Evolutionary conservation across 2,329 filamentous ascomycete genomes (phyloP).

Genomic region (Claviceps paspali): DNA sequence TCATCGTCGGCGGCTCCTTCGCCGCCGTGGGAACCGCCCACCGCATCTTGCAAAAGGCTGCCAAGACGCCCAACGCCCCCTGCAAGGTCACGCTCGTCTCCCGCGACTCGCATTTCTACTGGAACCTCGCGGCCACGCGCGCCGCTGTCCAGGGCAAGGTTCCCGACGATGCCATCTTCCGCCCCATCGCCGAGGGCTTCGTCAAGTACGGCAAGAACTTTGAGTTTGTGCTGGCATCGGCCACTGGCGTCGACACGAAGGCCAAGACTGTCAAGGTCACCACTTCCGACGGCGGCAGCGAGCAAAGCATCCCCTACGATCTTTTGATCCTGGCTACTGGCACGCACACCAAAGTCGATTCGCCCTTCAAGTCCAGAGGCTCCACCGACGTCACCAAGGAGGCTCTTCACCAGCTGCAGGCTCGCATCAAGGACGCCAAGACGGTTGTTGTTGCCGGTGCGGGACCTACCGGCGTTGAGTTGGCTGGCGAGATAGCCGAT

Average conservation of each 20-base stretch:
- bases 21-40: background rate
- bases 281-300: background rate
- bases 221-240: conserved; percentile 34
- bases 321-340: conserved; percentile 40
- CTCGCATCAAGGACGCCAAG: conserved; percentile 10
- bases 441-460: conserved; percentile 23
- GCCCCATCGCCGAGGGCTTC: conserved; percentile 29
- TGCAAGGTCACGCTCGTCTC: conserved; percentile 17
- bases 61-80: background rate
- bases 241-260: conserved; percentile 18
- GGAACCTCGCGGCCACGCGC: conserved; percentile 39
- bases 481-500: conserved; percentile 19
- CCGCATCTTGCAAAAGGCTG: conserved; percentile 1
- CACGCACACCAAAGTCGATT: conserved; percentile 22
- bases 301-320: conserved; percentile 13
- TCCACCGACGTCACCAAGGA: conserved; percentile 26
- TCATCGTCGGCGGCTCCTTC: background rate
- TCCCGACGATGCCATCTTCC: conserved; percentile 30
- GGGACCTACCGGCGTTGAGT: conserved; percentile 23
- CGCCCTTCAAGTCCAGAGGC: conserved; percentile 33
- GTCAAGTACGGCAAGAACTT: conserved; percentile 14
- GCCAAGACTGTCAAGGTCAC: conserved; percentile 26
- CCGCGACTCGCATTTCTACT: conserved; percentile 13
- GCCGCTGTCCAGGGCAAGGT: conserved; percentile 34
- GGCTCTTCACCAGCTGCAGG: conserved; percentile 18